These are phyloP conservation scores for Candolleomyces efflorescens DNA, from an alignment of 768 basidiomycete species.

Conservation along the genomic window DNA sequence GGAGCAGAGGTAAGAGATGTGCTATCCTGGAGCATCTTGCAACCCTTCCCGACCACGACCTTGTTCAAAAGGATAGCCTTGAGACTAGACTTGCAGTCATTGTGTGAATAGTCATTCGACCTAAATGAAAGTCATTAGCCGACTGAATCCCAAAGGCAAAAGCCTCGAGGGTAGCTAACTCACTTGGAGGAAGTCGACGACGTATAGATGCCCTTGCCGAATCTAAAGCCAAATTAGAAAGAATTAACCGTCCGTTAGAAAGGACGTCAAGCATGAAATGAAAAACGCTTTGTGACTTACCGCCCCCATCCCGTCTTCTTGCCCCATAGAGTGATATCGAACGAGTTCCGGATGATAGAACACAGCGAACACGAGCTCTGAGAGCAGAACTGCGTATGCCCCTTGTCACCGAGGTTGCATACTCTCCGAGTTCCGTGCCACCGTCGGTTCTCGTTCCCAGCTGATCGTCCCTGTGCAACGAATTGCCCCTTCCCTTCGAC, in stretches of 20 bases:
- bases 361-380: conserved; percentile 59
- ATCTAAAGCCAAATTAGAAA: conserved; percentile 30
- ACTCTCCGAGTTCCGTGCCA: conserved; percentile 72
- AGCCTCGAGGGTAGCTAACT: conserved; percentile 10
- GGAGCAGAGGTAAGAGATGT: conserved; percentile 54
- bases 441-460: conserved; percentile 69
- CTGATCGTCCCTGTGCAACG: conserved; percentile 43
- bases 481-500: conserved; percentile 64
- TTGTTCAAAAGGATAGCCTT: conserved; percentile 74
- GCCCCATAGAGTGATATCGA: conserved; percentile 56
- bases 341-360: conserved; percentile 60
- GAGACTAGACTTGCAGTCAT: conserved; percentile 46
- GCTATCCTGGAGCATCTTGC: conserved; percentile 59
- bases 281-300: conserved; percentile 24
- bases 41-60: conserved; percentile 67
- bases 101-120: conserved; percentile 68
- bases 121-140: conserved; percentile 20
- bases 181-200: conserved; percentile 77
- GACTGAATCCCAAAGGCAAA: not conserved
- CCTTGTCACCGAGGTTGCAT: conserved; percentile 62
- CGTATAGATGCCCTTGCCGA: conserved; percentile 69
- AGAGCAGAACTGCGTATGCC: conserved; percentile 51
- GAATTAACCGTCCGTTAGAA: not conserved
- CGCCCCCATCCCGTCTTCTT: conserved; percentile 74
- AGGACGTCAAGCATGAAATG: not conserved